Evolutionary conservation across 2,329 filamentous ascomycete species (phyloP), one percentile per base, ranked within the genome.

Genomic region (Beauveria rudraprayagi): DNA sequence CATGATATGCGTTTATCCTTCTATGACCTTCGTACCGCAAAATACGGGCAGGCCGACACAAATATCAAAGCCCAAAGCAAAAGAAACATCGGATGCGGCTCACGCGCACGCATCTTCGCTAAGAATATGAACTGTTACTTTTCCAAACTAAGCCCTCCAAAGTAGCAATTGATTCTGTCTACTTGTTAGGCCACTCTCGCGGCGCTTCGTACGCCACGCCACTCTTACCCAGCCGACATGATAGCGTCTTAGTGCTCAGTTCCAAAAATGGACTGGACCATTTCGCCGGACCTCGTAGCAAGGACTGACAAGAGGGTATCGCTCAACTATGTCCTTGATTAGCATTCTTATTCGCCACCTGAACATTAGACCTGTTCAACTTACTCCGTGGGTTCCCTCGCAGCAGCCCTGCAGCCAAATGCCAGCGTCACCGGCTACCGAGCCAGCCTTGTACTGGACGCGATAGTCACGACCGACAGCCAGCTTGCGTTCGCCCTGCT

Each of bases 401-500:
- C 92, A 95, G 77, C 92, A 97, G 37, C 93, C 93, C 73, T 97
- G 94, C 67, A 97, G 79, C 88, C 90, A 97, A 62, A 97, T 80
- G 3, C 92, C 92, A 16, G 91, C 88, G 50, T 87, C 84, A 0
- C 80, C 71, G n/a, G 85, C 82, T 40, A 97, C 88, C 53, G 83
- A 80, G 34, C 83, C 86, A 1, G 83, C 77, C 54, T 83, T 80
- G 70, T 95, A 91, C 62, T 86, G 77, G 54, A 97, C 84, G 56
- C 82, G 82, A 74, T 97, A 97, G 72, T 97, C 84, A 58, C 93
- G 83, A 37, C 80, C 80, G 1, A 96, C 89, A 17, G 80, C 79
- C 76, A 91, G 88, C 63, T 83, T 75, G 58, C 71, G 72, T 67
- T 73, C 71, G 22, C 73, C 72, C 54, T 73, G 65, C n/a, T 71